Base-by-base conservation (phyloP, 1,284 basidiomycete species). In the Cutaneotrichosporon dermatis region DNA sequence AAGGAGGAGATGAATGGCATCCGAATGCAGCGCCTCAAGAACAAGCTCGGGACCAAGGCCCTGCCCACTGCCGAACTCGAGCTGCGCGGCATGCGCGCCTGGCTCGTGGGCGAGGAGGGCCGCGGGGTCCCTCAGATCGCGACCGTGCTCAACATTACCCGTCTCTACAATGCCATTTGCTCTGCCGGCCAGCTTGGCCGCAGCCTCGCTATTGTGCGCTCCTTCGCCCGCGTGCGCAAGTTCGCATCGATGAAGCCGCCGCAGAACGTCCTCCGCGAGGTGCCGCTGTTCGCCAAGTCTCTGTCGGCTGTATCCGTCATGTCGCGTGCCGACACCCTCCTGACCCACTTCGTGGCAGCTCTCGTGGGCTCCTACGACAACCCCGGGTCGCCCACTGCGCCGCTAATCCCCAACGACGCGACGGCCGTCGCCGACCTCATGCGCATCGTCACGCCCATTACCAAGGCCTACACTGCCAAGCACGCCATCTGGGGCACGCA, bases 61-160 rank as follows among this genome's bases (percentile, higher is more conserved):
- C 77, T 91, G 9, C 89, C 89, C 0, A 91, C 89, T 0, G 89
- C 88, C 2, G 89, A 91, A 74, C 82, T 90, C 54, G 83, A 83
- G 37, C 78, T 91, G 39, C 79, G 85, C 51, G 80, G 80, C 13
- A 78, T 87, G 6, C 81, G 84, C 51, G 89, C 80, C 1, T 88
- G 86, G 72, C 83, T 88, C 48, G 77, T 91, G 48, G 87, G 89
- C 4, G 64, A 77, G 1, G 75, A 82, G 33, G 83, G 85, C 48
- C 76, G 84, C 15, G 89, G 89, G 12, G 83, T 90, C 48, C 85
- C 84, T 66, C 81, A 80, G 59, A 89, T 91, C 61, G 78, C 86
- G 1, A 83, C 88, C 0, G 84, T 89, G 7, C 82, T 90, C 48
- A 88, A 88, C 72, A 87, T 90, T 69, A 89, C 88, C 1, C 85